These are phyloP conservation scores for Salvia splendens DNA, from an alignment of 257 asterid species.

Conservation along the genomic window DNA sequence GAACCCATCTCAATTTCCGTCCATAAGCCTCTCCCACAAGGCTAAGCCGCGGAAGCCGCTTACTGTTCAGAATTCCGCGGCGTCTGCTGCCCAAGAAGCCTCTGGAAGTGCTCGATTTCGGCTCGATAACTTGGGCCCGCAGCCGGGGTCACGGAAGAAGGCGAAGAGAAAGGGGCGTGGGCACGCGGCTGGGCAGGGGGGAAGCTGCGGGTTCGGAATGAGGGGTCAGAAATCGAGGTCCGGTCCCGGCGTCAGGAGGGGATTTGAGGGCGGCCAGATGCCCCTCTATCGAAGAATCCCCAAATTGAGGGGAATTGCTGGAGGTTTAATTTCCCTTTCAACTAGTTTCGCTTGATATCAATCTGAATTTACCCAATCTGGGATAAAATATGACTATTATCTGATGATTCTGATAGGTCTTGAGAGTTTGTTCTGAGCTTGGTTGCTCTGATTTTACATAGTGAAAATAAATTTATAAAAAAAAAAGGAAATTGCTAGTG, in stretches of 20 bases:
- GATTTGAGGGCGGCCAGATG: slow-evolving; percentile 73
- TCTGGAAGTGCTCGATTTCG: slow-evolving; percentile 50
- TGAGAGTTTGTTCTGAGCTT: not conserved
- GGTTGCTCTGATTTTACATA: slow-evolving; percentile 1
- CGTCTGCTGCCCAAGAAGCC: slow-evolving; percentile 35
- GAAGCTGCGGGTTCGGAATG: slow-evolving; percentile 85
- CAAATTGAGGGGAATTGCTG: slow-evolving; percentile 91
- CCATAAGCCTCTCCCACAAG: slow-evolving; percentile 40
- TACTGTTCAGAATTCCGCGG: slow-evolving; percentile 35
- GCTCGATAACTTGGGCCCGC: slow-evolving; percentile 89
- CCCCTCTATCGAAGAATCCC: slow-evolving; percentile 84
- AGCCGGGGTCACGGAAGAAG: slow-evolving; percentile 76
- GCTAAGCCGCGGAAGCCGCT: slow-evolving; percentile 37
- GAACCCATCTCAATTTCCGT: slow-evolving; percentile 42
- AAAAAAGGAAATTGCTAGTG: not conserved
- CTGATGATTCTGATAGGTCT: not conserved
- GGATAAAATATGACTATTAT: slow-evolving; percentile 12
- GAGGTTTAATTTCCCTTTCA: slow-evolving; percentile 35
- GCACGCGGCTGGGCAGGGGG: slow-evolving; percentile 95
- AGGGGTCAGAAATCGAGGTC: slow-evolving; percentile 99
- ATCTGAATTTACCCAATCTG: not conserved
- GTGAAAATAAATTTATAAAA: not conserved
- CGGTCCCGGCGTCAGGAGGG: slow-evolving; percentile 81
- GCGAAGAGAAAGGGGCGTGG: slow-evolving; percentile 94
- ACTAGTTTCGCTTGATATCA: not conserved